Base-by-base conservation (phyloP, 331 rosid species). In the Rhamnella rubrinervis region DNA sequence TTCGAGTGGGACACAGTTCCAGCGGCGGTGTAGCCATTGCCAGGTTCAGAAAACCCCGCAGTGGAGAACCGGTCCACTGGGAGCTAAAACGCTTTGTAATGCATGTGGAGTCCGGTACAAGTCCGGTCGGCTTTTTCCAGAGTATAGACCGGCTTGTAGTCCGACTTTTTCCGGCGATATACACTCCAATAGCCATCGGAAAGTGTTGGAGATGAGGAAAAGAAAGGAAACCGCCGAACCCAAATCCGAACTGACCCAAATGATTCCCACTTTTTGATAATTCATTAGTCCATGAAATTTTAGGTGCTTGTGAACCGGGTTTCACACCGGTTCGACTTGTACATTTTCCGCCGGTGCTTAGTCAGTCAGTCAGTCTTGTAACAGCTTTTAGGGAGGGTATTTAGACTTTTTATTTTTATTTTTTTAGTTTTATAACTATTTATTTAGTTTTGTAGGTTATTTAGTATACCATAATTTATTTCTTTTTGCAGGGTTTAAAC, bases 71-170 rank as follows among this genome's bases (percentile, higher is more conserved):
- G 98, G 98, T 59, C 98, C 98, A 0, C 67, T 74, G 4, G 98
- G 98, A 1, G 71, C 97, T 1, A 93, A 93, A 79, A 93, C 98
- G 1, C 82, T 93, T 5, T 93, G 98, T 64, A 93, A 93, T 70
- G 98, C 98, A 2, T 93, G 98, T 21, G 98, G 98, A 49, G 98
- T 93, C 28, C 93, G 98, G 12, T 90, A 52, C 82, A 93, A 93
- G 73, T 90, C 96, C 38, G 95, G 97, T 28, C 95, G 98, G 75
- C 96, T 93, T 26, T 90, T 79, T 55, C 92, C 97, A 0, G 98
- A 93, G 73, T 93, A 93, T 40, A 86, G 98, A 83, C 98, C 98
- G 79, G 98, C 98, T 1, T 85, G 93, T 51, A 93, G 98, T 59
- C 98, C 98, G 9, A 93, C 96, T 9, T 93, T 88, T 68, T 81